Percentiles rank a stretch among this genome's conserved stretches.
These are phyloP conservation scores for Lasiosphaeria miniovina DNA, from an alignment of 495 filamentous ascomycete genomes.

Conservation along the genomic window DNA sequence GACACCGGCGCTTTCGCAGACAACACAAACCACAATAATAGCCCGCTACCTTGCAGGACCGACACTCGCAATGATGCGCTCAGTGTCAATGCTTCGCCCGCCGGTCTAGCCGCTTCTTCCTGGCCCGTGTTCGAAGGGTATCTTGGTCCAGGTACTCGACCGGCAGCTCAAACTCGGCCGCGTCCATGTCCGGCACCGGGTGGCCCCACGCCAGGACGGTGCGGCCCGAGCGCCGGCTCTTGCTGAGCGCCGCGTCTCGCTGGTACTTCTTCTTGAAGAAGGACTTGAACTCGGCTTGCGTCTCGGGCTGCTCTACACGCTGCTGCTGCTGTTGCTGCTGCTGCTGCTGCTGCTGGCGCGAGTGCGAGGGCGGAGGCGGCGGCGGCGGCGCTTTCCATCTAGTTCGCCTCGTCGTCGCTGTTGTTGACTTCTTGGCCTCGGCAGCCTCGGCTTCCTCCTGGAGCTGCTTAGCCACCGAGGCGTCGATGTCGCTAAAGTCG, in stretches of 20 bases:
- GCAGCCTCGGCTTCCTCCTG: slow-evolving; percentile 63
- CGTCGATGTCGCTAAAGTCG: slow-evolving; percentile 47
- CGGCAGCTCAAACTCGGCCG: slow-evolving; percentile 73
- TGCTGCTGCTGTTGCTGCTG: not conserved
- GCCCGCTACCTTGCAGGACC: too few species aligned
- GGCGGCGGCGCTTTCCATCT: slow-evolving; percentile 10
- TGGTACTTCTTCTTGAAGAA: slow-evolving; percentile 78
- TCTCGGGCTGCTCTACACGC: slow-evolving; percentile 23
- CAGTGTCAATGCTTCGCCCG: slow-evolving; percentile 27
- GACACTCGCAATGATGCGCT: too few species aligned
- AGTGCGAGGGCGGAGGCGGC: slow-evolving; percentile 11
- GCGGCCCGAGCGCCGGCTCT: slow-evolving; percentile 53
- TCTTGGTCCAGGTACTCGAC: slow-evolving; percentile 66
- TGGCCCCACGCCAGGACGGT: slow-evolving; percentile 68
- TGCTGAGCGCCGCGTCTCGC: slow-evolving; percentile 69
- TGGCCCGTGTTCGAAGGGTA: slow-evolving; percentile 59
- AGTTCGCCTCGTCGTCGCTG: not conserved
- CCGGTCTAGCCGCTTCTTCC: slow-evolving; percentile 50
- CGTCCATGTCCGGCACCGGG: slow-evolving; percentile 67
- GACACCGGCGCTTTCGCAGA: too few species aligned
- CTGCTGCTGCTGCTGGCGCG: slow-evolving; percentile 38
- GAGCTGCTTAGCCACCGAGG: slow-evolving; percentile 67
- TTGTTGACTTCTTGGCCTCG: slow-evolving; percentile 18
- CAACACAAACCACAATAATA: too few species aligned
- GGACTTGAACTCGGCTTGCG: slow-evolving; percentile 71